These are phyloP conservation scores for Parmelia sp. DNA, from an alignment of 495 filamentous ascomycete genomes.

Conservation along the genomic window DNA sequence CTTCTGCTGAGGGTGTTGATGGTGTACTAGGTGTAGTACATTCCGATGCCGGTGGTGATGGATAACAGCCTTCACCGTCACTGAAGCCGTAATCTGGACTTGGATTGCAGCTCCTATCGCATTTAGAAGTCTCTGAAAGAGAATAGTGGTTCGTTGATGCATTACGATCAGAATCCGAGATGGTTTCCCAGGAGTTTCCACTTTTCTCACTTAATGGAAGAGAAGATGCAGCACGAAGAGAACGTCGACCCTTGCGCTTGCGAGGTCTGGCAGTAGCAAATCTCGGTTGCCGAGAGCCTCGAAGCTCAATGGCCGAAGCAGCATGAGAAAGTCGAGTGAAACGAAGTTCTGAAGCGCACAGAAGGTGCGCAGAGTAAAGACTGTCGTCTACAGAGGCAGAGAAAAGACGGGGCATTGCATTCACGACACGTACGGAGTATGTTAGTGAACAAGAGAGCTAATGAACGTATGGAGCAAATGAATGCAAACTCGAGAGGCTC, in stretches of 20 bases:
- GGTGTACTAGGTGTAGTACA: not conserved
- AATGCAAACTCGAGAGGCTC: not conserved
- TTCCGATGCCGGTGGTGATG: not conserved
- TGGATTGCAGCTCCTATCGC: not conserved
- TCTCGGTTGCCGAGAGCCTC: not conserved
- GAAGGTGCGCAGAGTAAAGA: conserved; percentile 3
- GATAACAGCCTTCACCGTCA: conserved; percentile 1
- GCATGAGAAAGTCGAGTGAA: conserved; percentile 9
- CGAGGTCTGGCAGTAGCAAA: conserved; percentile 1
- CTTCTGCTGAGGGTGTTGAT: not conserved
- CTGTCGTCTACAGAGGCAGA: conserved; percentile 19
- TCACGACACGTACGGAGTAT: not conserved
- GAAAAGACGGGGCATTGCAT: conserved; percentile 16
- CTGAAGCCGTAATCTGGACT: not conserved
- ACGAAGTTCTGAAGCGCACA: not conserved
- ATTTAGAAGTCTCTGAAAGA: not conserved
- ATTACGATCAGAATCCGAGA: not conserved
- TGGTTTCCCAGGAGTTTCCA: not conserved
- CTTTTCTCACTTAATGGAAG: not conserved
- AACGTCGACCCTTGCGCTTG: not conserved
- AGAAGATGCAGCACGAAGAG: not conserved
- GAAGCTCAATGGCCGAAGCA: conserved; percentile 13
- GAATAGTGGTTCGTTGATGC: not conserved
- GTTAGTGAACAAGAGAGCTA: conserved; percentile 9
- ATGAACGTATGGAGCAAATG: conserved; percentile 16